Evolutionary conservation across 2,329 filamentous ascomycete genomes (phyloP).

Genomic region (Cladophialophora psammophila): DNA sequence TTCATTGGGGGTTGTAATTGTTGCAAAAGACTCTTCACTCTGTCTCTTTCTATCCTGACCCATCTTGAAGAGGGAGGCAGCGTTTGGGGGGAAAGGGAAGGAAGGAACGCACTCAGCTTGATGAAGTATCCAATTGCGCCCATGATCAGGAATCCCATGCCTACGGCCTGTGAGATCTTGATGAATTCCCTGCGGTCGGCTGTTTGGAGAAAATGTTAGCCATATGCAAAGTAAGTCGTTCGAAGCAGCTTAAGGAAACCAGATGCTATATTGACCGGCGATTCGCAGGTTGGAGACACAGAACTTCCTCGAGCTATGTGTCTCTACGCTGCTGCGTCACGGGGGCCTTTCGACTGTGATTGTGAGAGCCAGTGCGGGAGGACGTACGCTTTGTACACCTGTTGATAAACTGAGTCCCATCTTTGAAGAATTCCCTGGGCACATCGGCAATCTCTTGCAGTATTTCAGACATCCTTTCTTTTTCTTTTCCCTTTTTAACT

Average conservation of each 20-base stretch:
- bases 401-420: conserved; percentile 58
- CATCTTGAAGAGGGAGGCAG: background rate
- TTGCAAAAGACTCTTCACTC: too few species aligned
- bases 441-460: conserved; percentile 68
- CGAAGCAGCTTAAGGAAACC: too few species aligned
- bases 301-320: background rate
- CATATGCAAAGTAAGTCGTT: too few species aligned
- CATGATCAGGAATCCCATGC: conserved; percentile 68
- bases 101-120: conserved; percentile 61
- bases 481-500: background rate
- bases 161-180: conserved; percentile 67
- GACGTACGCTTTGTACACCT: conserved; percentile 58
- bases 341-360: background rate
- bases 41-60: background rate
- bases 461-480: conserved; percentile 60
- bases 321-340: background rate
- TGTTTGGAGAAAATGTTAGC: conserved; percentile 39
- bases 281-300: too few species aligned
- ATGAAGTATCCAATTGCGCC: conserved; percentile 67
- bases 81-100: background rate
- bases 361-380: conserved; percentile 12
- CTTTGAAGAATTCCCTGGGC: conserved; percentile 61
- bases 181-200: conserved; percentile 67
- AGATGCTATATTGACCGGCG: too few species aligned
- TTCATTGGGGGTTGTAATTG: background rate